Evolutionary conservation across 1,139 yeast species (phyloP).

Genomic region (Blastobotrys ciferrii): DNA sequence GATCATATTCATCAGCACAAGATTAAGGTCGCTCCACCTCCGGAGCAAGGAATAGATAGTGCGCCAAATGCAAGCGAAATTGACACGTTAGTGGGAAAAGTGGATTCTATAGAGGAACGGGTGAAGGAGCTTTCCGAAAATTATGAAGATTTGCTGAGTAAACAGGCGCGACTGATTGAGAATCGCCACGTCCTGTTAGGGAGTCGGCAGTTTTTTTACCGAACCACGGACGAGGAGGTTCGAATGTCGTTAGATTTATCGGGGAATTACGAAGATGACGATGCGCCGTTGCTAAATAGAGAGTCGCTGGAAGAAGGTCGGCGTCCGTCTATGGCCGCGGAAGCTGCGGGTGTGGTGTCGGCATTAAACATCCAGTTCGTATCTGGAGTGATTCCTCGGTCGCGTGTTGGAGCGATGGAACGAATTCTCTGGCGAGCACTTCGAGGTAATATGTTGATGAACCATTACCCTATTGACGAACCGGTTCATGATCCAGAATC

Average conservation of each 20-base stretch:
- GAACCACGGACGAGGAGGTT: conserved; percentile 24
- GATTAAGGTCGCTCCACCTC: conserved; percentile 22
- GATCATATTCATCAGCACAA: conserved; percentile 19
- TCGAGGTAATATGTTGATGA: conserved; percentile 83
- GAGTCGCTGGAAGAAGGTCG: conserved; percentile 16
- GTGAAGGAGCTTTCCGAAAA: conserved; percentile 56
- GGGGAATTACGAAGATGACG: conserved; percentile 20
- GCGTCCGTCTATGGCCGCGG: conserved; percentile 14
- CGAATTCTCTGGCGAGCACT: conserved; percentile 90
- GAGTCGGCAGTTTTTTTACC: conserved; percentile 65
- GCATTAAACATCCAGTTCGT: conserved; percentile 53
- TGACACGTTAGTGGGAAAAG: conserved; percentile 71
- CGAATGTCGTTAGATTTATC: conserved; percentile 26
- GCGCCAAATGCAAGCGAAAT: conserved; percentile 62
- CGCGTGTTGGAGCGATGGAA: conserved; percentile 68
- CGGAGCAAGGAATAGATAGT: conserved; percentile 32
- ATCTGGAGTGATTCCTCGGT: conserved; percentile 78
- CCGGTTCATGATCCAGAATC: conserved; percentile 52
- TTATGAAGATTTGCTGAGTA: conserved; percentile 51
- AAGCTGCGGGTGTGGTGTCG: conserved; percentile 9
- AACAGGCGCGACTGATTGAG: conserved; percentile 58
- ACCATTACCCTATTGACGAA: conserved; percentile 64
- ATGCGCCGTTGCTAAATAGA: conserved; percentile 27
- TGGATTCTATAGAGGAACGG: conserved; percentile 61
- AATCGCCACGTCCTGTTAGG: conserved; percentile 67